Percentiles rank a stretch among this genome's conserved stretches.
Conservation (phyloP, 179 eudicot genomes). For the Corrigiola litoralis region DNA sequence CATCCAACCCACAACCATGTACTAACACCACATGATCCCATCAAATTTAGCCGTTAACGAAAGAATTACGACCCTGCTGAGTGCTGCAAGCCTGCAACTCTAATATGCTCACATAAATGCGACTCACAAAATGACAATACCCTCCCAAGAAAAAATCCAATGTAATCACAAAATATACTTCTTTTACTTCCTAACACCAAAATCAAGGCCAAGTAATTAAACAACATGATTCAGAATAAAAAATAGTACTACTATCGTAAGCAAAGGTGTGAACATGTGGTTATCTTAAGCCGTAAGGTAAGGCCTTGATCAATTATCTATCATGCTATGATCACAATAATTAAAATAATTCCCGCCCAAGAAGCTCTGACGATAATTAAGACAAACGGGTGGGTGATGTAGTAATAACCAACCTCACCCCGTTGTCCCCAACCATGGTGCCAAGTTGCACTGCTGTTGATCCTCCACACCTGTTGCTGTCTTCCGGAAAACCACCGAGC, state of each 20-base stretch:
- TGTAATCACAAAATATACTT: neutral
- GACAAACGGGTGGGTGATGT: constrained; percentile 19
- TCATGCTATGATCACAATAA: neutral
- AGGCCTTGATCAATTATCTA: constrained; percentile 8
- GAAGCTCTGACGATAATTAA: constrained; percentile 7
- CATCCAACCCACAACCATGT: too few relatives aligned
- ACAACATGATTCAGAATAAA: neutral
- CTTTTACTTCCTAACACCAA: constrained; percentile 3
- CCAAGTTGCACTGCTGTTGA: constrained; percentile 24
- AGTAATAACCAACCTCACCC: constrained; percentile 23
- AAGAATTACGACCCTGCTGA: too few relatives aligned
- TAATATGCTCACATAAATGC: too few relatives aligned
- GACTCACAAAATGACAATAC: neutral
- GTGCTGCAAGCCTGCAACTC: too few relatives aligned
- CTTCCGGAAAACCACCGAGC: constrained; percentile 31
- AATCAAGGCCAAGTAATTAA: constrained; percentile 6
- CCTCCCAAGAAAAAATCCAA: constrained; percentile 15
- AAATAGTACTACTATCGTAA: constrained; percentile 16
- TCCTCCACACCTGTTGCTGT: neutral
- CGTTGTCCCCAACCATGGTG: constrained; percentile 50
- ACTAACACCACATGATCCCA: too few relatives aligned
- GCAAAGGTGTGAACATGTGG: constrained; percentile 28
- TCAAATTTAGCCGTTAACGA: too few relatives aligned
- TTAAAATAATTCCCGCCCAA: constrained; percentile 10
- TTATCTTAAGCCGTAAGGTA: constrained; percentile 41